Evolutionary conservation across 306 rosid species (phyloP).

Genomic region (Hippophae gyantsensis): DNA sequence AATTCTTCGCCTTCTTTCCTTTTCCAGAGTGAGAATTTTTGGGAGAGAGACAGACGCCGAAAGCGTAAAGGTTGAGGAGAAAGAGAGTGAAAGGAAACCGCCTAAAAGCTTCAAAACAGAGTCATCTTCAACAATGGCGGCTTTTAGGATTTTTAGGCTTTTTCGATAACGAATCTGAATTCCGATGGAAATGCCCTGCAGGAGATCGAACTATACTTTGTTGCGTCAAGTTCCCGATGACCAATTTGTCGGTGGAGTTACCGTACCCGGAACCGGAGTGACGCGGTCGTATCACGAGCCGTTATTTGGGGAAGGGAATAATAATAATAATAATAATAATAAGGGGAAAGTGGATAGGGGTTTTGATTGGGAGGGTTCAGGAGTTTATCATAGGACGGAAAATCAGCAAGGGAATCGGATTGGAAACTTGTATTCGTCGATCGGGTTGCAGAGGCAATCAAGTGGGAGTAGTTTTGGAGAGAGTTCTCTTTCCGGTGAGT

Average conservation of each 20-base stretch:
- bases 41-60: slow-evolving; percentile 21
- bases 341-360: slow-evolving; percentile 44
- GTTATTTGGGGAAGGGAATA: slow-evolving; percentile 55
- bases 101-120: slow-evolving; percentile 11
- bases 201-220: slow-evolving; percentile 81
- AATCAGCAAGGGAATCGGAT: slow-evolving; percentile 62
- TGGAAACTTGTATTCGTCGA: slow-evolving; percentile 51
- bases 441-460: slow-evolving; percentile 88
- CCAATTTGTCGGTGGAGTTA: slow-evolving; percentile 27
- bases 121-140: slow-evolving; percentile 44
- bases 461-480: slow-evolving; percentile 95
- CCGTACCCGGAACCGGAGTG: slow-evolving; percentile 23
- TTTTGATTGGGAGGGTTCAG: slow-evolving; percentile 57
- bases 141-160: slow-evolving; percentile 40
- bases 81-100: background rate
- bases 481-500: slow-evolving; percentile 89
- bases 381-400: slow-evolving; percentile 42
- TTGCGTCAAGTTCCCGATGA: slow-evolving; percentile 75
- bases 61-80: too few species aligned
- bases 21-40: slow-evolving; percentile 40
- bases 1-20: slow-evolving; percentile 7
- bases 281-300: slow-evolving; percentile 40
- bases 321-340: slow-evolving; percentile 1
- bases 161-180: slow-evolving; percentile 1
- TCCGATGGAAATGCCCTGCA: slow-evolving; percentile 76